Evolutionary conservation across 768 basidiomycete genomes (phyloP), one percentile per base, ranked within the genome.

Genomic region (Pholiota molesta): DNA sequence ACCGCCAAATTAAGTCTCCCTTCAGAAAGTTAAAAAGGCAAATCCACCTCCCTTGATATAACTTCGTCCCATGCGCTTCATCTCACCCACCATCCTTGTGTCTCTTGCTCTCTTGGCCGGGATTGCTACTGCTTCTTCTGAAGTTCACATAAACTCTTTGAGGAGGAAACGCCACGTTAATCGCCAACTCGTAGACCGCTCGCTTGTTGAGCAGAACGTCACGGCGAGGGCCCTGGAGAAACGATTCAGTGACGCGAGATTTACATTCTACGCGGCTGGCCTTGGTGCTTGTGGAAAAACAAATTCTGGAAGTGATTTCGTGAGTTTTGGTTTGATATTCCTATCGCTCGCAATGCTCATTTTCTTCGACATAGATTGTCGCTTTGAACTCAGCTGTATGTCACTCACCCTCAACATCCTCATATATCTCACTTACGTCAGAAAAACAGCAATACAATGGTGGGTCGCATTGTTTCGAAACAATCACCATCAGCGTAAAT

Each of bases 191-290:
- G 37, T 49, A 28, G 60, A 52, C 16, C 45, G 59, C 26, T 49
- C 29, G 9, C 9, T 57, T 21, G 37, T 49, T 47, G 39, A 49
- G 40, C 61, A 63, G 37, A 70, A 70, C 47, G 33, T 69, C 39
- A 67, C 66, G 29, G 52, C 61, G 11, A 67, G 65, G 45, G 35
- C 56, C 17, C 52, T 84, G 52, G 75, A 78, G 45, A 81, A 77
- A 65, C 81, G 83, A 10, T 82, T 73, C 62, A 64, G 64, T 40
- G 63, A 63, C 49, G 74, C 79, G 3, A 79, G 81, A 53, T 84
- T 85, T 68, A 83, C 86, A n/a, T 88, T 78, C 60, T 89, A 86
- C 65, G 80, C 79, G 53, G 73, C 71, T 47, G 74, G 73, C 7
- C 66, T 71, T 13, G 75, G 75, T 28, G 75, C 75, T 52, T 76